These are phyloP conservation scores for Colletotrichum destructivum DNA, from an alignment of 2,329 filamentous ascomycete species.

Conservation along the genomic window DNA sequence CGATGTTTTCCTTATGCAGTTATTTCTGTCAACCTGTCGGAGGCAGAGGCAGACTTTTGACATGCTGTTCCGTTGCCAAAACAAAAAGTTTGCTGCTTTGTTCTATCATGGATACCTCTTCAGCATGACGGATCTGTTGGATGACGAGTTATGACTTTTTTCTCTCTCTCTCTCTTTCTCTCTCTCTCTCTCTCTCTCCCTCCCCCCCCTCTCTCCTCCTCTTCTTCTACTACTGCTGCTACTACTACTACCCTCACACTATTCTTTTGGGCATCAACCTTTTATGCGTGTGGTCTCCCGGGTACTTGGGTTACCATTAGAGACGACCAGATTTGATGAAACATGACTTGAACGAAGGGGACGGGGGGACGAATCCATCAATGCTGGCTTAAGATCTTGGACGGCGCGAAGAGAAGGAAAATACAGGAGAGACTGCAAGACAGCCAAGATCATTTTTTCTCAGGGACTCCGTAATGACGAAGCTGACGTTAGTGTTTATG, in stretches of 20 bases:
- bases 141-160: constrained; percentile 42
- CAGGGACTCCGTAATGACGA: background rate
- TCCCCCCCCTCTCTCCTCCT: background rate
- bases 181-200: background rate
- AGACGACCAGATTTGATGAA: constrained; percentile 24
- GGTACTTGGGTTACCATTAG: constrained; percentile 20
- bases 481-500: background rate
- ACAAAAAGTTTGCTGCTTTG: constrained; percentile 42
- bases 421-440: constrained; percentile 14
- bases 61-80: constrained; percentile 35
- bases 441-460: background rate
- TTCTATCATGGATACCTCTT: constrained; percentile 44
- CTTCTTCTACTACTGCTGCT: background rate
- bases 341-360: constrained; percentile 17
- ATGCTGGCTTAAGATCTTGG: background rate
- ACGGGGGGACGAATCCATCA: background rate
- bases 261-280: constrained; percentile 14
- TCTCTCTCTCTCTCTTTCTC: constrained; percentile 7
- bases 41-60: constrained; percentile 39
- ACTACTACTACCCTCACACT: constrained; percentile 6
- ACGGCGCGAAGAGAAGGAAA: background rate
- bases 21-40: constrained; percentile 41
- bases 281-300: constrained; percentile 15
- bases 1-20: constrained; percentile 37
- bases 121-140: constrained; percentile 43